A percentile compares a stretch with the other conserved stretches of the same genome.
Evolutionary conservation across 768 basidiomycete genomes (phyloP).

Genomic region (Pisolithus marmoratus): DNA sequence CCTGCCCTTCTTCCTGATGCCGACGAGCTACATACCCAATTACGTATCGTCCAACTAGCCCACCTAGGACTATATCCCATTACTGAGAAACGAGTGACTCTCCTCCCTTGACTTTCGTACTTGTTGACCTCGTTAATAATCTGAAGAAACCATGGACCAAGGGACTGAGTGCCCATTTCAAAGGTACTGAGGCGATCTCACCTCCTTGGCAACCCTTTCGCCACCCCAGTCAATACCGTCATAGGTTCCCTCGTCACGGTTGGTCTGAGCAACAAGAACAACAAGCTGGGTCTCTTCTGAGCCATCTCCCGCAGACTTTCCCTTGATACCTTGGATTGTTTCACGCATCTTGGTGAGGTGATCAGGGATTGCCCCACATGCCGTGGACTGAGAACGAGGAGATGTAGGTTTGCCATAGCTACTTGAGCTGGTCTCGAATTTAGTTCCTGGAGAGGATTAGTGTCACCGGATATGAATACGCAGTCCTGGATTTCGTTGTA

Average conservation of each 20-base stretch:
- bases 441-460: too few species aligned
- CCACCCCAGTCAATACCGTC: slow-evolving; percentile 85
- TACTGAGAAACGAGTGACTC: slow-evolving; percentile 64
- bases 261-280: slow-evolving; percentile 60
- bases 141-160: slow-evolving; percentile 27
- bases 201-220: slow-evolving; percentile 77
- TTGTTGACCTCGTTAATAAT: slow-evolving; percentile 50
- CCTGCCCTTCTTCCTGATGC: slow-evolving; percentile 1
- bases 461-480: too few species aligned
- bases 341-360: slow-evolving; percentile 58
- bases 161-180: background rate
- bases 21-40: slow-evolving; percentile 47
- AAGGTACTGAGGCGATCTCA: slow-evolving; percentile 16
- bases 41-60: slow-evolving; percentile 74
- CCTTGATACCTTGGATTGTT: slow-evolving; percentile 43
- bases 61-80: slow-evolving; percentile 80
- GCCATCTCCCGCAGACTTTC: slow-evolving; percentile 15
- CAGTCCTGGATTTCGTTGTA: background rate
- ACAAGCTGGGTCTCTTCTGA: slow-evolving; percentile 42
- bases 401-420: slow-evolving; percentile 30
- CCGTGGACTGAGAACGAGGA: slow-evolving; percentile 48
- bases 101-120: slow-evolving; percentile 47
- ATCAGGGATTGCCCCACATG: slow-evolving; percentile 76
- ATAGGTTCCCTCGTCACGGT: slow-evolving; percentile 63
- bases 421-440: too few species aligned